Conservation (phyloP, 495 filamentous ascomycete species). For the Hypoxylon subgilvum region DNA sequence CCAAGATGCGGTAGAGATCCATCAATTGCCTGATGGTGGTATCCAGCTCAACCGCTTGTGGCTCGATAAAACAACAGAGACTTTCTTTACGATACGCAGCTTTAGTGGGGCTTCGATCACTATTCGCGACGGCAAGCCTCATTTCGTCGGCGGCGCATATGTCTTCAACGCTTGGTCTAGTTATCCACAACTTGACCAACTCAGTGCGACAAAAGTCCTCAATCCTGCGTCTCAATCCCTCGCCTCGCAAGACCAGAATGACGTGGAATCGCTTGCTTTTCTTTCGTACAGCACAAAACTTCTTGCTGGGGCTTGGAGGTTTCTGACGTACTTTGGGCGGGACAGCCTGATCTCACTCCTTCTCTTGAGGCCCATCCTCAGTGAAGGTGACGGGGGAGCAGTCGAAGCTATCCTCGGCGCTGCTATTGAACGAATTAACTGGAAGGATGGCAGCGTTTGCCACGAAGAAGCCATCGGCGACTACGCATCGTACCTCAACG, state of each 20-base stretch:
- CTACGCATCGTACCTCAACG: slow-evolving; percentile 66
- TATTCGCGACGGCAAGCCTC: slow-evolving; percentile 50
- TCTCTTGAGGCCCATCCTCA: slow-evolving; percentile 63
- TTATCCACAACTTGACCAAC: slow-evolving; percentile 65
- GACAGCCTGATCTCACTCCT: slow-evolving; percentile 67
- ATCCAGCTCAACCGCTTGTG: slow-evolving; percentile 58
- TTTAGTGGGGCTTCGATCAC: slow-evolving; percentile 34
- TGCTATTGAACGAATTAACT: slow-evolving; percentile 65
- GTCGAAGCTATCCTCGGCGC: slow-evolving; percentile 66
- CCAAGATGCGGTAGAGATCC: slow-evolving; percentile 54
- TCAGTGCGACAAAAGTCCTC: slow-evolving; percentile 56
- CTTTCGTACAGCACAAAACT: slow-evolving; percentile 67
- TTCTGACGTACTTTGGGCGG: slow-evolving; percentile 70
- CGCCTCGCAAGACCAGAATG: slow-evolving; percentile 50
- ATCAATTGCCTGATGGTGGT: slow-evolving; percentile 46
- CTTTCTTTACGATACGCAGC: slow-evolving; percentile 53
- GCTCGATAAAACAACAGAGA: slow-evolving; percentile 67
- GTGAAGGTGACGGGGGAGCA: slow-evolving; percentile 59
- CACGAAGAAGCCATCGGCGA: slow-evolving; percentile 74
- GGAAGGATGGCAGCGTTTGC: slow-evolving; percentile 63
- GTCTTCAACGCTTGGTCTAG: slow-evolving; percentile 63
- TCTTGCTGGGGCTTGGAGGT: slow-evolving; percentile 69
- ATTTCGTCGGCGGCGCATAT: slow-evolving; percentile 60
- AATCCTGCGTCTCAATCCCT: slow-evolving; percentile 54
- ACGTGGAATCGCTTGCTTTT: slow-evolving; percentile 63